Evolutionary conservation across 345 rosid species (phyloP).

Genomic region (Trapa bicornis): DNA sequence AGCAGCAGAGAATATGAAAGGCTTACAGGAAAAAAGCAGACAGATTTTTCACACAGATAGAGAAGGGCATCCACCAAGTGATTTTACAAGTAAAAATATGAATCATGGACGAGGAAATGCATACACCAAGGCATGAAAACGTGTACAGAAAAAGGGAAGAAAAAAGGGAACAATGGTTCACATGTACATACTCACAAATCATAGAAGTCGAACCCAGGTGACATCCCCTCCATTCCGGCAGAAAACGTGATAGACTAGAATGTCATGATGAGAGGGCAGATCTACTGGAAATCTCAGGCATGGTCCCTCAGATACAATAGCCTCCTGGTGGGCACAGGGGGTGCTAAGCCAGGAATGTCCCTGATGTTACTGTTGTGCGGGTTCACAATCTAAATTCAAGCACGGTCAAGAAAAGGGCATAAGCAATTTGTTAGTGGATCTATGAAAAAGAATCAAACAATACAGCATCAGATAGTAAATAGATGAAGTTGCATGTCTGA

Average conservation of each 20-base stretch:
- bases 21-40: neutral
- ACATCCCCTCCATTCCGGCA: neutral
- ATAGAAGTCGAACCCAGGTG: neutral
- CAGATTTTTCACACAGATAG: neutral
- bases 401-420: neutral
- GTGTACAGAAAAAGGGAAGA: neutral
- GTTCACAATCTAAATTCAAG: slow-evolving; percentile 53
- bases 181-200: slow-evolving; percentile 13
- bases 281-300: slow-evolving; percentile 19
- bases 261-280: slow-evolving; percentile 1
- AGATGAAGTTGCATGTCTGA: neutral
- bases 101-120: slow-evolving; percentile 24
- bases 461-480: neutral
- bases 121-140: slow-evolving; percentile 12
- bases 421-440: neutral
- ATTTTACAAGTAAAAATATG: slow-evolving; percentile 23
- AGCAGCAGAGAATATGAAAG: neutral
- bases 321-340: slow-evolving; percentile 89
- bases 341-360: slow-evolving; percentile 98
- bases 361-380: slow-evolving; percentile 83
- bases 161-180: neutral
- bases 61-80: slow-evolving; percentile 10
- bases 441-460: neutral
- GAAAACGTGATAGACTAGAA: neutral
- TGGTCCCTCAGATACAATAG: slow-evolving; percentile 40